Base-by-base conservation (phyloP, 176 grass and related monocot species). In the Rhynchospora breviuscula region DNA sequence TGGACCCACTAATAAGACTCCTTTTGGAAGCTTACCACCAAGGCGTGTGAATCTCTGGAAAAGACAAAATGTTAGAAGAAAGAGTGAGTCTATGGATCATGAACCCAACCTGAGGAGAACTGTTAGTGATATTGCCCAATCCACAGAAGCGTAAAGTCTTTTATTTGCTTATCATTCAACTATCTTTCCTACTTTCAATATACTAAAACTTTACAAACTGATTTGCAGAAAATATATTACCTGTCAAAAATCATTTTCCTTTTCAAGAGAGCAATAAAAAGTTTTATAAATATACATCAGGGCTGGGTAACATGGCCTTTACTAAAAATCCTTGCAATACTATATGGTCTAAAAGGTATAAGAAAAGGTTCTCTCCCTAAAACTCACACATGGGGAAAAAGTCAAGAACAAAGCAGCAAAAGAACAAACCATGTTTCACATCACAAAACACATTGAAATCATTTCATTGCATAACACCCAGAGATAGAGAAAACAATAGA, bases 1-100 rank as follows among this genome's bases (percentile, higher is more conserved):
- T 26, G 95, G 95, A 3, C 95, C 95, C 5, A 98, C 95, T 82
- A 98, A 87, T 75, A 98, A 79, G 67, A 98, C 92, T 86, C 95
- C 95, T 94, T 98, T 94, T 46, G 95, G 95, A 82, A 98, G 92
- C 88, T 98, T 98, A 64, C 95, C 95, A 79, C 95, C 95, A 75
- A 98, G 95, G 31, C 89, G 82, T 11, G 95, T 98, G 85, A 98
- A 98, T 88, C 95, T 83, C 95, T 98, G 84, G 15, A 89, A 87
- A 82, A 23, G 12, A 92, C 17, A 68, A 83, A 68, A 83, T 29
- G 26, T 47, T 40, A 44, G 48, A 11, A 66, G 22, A 51, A 63
- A 82, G 13, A 82, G 48, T 63, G 9, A 60, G 80, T 23, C 19
- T 51, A 82, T 49, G 12, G 21, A 63, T 63, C 40, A 51, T 63